A percentile compares a stretch with the other conserved stretches of the same genome.
Conservation (phyloP, 805 yeast genomes). For the Yarrowia phangngaensis region DNA sequence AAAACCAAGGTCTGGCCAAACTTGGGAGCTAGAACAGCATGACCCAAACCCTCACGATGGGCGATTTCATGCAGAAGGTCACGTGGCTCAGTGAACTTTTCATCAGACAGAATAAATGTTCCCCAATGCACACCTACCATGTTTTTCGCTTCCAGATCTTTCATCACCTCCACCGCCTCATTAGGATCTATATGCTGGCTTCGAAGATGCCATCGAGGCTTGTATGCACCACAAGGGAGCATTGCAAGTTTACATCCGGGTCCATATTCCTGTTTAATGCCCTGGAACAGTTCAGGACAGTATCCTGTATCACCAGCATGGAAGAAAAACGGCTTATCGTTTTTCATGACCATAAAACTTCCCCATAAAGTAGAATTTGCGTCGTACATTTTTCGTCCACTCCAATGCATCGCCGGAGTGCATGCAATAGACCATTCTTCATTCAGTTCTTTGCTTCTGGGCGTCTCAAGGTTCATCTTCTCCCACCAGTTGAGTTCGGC, state of each 20-base stretch:
- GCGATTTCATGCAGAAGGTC: constrained; percentile 53
- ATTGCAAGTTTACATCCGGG: constrained; percentile 58
- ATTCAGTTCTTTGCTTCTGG: constrained; percentile 31
- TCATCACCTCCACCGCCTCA: constrained; percentile 67
- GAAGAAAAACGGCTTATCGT: constrained; percentile 68
- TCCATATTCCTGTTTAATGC: constrained; percentile 64
- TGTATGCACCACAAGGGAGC: constrained; percentile 91
- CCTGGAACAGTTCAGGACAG: constrained; percentile 62
- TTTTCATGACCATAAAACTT: constrained; percentile 66
- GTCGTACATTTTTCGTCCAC: constrained; percentile 78
- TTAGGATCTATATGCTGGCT: constrained; percentile 83
- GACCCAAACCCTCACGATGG: constrained; percentile 38
- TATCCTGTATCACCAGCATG: constrained; percentile 97
- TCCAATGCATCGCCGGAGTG: constrained; percentile 92
- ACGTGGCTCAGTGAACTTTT: constrained; percentile 82
- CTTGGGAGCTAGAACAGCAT: constrained; percentile 59
- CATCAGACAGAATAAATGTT: constrained; percentile 84
- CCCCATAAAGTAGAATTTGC: constrained; percentile 85
- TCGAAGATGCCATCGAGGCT: constrained; percentile 90
- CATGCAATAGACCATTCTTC: constrained; percentile 75
- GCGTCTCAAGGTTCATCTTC: constrained; percentile 43
- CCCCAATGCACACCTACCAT: constrained; percentile 96
- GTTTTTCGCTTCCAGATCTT: constrained; percentile 55
- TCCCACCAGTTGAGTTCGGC: constrained; percentile 96
- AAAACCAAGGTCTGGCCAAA: constrained; percentile 69